Conservation (phyloP, 1,284 basidiomycete species). For the Bjerkandera adusta region DNA sequence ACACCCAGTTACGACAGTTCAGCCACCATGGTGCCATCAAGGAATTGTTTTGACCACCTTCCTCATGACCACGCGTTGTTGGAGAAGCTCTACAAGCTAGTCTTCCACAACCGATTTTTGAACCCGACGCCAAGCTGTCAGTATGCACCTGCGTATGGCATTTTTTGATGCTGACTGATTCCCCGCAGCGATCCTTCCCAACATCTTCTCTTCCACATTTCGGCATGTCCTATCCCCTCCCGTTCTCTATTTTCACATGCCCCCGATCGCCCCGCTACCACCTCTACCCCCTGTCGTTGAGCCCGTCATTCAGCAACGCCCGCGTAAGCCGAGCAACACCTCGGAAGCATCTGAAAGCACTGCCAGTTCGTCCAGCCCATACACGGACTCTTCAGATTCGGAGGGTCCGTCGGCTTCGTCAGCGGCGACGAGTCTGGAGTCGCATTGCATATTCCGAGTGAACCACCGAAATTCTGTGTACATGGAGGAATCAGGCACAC, state of each 20-base stretch:
- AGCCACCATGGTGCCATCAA: not conserved
- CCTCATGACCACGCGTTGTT: slow-evolving; percentile 35
- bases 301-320: too few species aligned
- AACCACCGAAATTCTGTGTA: slow-evolving; percentile 3
- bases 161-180: not conserved
- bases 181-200: slow-evolving; percentile 59
- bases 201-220: slow-evolving; percentile 71
- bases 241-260: slow-evolving; percentile 63
- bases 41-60: slow-evolving; percentile 12
- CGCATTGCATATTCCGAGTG: not conserved
- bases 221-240: slow-evolving; percentile 61
- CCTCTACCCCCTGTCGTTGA: not conserved
- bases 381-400: not conserved
- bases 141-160: slow-evolving; percentile 5
- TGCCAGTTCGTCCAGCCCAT: slow-evolving; percentile 1
- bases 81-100: slow-evolving; percentile 32
- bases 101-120: slow-evolving; percentile 36
- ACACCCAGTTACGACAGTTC: too few species aligned
- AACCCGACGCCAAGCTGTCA: slow-evolving; percentile 33
- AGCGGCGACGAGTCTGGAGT: not conserved
- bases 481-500: slow-evolving; percentile 33
- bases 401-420: not conserved
- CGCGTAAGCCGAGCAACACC: not conserved
- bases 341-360: slow-evolving; percentile 1
- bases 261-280: slow-evolving; percentile 63